Evolutionary conservation across 257 asterid species (phyloP).

Genomic region (Ilex asprella): DNA sequence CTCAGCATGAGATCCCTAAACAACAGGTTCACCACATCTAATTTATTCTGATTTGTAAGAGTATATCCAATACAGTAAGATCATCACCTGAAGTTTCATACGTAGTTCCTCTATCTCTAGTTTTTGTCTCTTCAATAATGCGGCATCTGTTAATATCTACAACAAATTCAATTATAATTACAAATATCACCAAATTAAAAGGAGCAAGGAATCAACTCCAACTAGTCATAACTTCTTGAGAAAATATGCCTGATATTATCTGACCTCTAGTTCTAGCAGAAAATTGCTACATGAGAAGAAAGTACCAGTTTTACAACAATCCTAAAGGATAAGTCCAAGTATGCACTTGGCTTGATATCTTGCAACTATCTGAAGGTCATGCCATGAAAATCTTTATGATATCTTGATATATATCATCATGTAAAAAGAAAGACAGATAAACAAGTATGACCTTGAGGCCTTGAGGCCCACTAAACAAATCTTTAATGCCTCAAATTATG

Average conservation of each 20-base stretch:
- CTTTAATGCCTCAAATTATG: too few species aligned
- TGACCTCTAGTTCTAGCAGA: background rate
- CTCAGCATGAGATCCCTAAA: conserved; percentile 86
- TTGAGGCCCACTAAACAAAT: too few species aligned
- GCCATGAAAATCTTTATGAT: too few species aligned
- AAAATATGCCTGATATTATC: too few species aligned
- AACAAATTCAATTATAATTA: conserved; percentile 16
- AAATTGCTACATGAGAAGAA: background rate
- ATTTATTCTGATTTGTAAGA: background rate
- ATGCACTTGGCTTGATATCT: too few species aligned
- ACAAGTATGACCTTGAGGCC: too few species aligned
- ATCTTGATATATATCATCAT: too few species aligned
- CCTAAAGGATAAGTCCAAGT: too few species aligned
- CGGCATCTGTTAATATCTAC: conserved; percentile 93
- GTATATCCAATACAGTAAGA: background rate
- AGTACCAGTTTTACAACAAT: too few species aligned
- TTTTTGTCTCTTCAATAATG: conserved; percentile 82
- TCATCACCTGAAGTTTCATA: conserved; percentile 74
- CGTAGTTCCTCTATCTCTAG: conserved; percentile 87
- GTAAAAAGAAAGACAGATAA: too few species aligned
- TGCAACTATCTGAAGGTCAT: too few species aligned
- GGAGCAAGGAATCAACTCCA: conserved; percentile 1
- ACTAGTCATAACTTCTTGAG: too few species aligned
- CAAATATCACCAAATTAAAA: conserved; percentile 8
- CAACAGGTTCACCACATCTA: conserved; percentile 8